Evolutionary conservation across 108 stramenopile species (phyloP), one percentile per base, ranked within the genome.

Genomic region (Pseudonitzschia multiseries): DNA sequence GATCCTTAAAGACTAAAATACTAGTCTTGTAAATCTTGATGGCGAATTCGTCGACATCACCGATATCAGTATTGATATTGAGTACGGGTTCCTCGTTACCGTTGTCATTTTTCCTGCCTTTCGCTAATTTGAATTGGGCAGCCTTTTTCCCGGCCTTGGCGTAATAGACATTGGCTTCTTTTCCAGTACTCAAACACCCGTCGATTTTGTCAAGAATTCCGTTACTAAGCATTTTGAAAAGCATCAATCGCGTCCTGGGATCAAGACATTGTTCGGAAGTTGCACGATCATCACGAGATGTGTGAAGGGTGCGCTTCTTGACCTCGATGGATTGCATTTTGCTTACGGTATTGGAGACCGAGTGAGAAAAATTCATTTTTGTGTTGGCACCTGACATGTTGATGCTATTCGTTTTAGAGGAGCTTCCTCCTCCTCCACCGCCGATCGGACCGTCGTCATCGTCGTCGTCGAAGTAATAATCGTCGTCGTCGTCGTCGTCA

Each of bases 151-250:
- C 93, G 14, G 91, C 92, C 77, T 83, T 84, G 70, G 98, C 98
- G 53, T 98, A 98, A 74, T 99, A 99, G 1, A 99, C 99, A 86
- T 99, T 99, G 63, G 99, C 99, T 79, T 99, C 99, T 78, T 99
- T 99, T 20, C 99, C 99, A 1, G 99, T 99, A 78, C 92, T 93
- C 28, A 99, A 73, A 77, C 99, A 99, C 50, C 99, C 99, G 74
- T 99, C 96, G 57, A 99, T 97, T 50, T 85, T 69, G 42, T 89
- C 82, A 62, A 99, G 70, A 75, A 95, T 93, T 22, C 96, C 97
- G 54, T 83, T 89, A 68, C 87, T 93, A 32, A 99, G 74, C 87
- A 99, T 78, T 78, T 97, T 96, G 84, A 98, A 99, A 32, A 99
- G 81, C 60, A 99, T 96, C 66, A 99, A 75, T 18, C 98, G 81